Base-by-base conservation (phyloP, 2,329 filamentous ascomycete genomes). In the Aspergillus brunneoviolaceus region DNA sequence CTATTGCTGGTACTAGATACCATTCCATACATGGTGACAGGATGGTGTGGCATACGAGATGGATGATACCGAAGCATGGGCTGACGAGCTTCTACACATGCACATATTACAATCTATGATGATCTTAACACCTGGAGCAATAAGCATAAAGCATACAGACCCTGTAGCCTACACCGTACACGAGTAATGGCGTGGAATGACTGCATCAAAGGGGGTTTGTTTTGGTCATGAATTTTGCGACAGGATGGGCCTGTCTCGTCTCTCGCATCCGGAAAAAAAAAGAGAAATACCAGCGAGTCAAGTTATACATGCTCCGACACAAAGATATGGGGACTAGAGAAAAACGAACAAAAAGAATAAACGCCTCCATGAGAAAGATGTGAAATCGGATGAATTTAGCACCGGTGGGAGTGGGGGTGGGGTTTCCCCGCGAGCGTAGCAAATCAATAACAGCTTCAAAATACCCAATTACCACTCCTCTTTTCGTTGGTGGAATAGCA, bases 1-100 rank as follows among this genome's bases (percentile, higher is more conserved):
- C 29, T 53, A 42, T 57, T 51, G n/a, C 48, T 33, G 33, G 49
- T 54, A 21, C 31, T 47, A 53, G 31, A 21, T 33, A 56, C 52
- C 50, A 57, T 60, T 58, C 51, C 58, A 62, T 60, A 60, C 56
- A 62, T 53, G 55, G 53, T 48, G 52, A 47, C 60, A 51, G 55
- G 51, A 60, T 47, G 23, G 49, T 54, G 54, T 47, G 42, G 51
- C 56, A 53, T 50, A 63, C 55, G 55, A 52, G 55, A 56, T 53
- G 54, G 45, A 60, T 51, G 57, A 64, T 63, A 51, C 58, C 55
- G 58, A 21, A 29, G 16, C 39, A 23, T 52, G 51, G 23, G 48
- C 29, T 47, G 9, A 50, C 52, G 16, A n/a, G 54, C 54, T 47
- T 62, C 50, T 29, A 10, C 48, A 54, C 51, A 48, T 57, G 42